phyloP scores from a whole-genome alignment of 371 early-diverging fungal genomes.

The Amoeboaphelidium protococcarum region DNA sequence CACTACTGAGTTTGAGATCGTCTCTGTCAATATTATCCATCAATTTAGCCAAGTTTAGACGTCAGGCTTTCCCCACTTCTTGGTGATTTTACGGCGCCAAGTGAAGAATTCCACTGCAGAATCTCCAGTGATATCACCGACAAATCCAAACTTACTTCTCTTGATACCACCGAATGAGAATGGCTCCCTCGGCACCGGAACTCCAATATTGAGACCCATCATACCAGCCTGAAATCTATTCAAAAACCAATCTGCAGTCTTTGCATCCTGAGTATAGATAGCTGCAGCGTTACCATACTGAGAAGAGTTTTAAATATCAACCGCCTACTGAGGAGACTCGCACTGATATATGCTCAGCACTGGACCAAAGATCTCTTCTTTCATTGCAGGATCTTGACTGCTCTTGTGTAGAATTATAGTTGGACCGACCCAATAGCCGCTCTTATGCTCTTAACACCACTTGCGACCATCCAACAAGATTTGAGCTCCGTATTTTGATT shows the following conservation, averaged over 20 bases:
- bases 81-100: neutral
- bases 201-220: constrained; percentile 47
- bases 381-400: constrained; percentile 25
- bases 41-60: neutral
- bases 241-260: constrained; percentile 27
- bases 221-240: constrained; percentile 34
- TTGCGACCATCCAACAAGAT: constrained; percentile 36
- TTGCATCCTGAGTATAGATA: constrained; percentile 30
- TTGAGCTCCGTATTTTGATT: constrained; percentile 17
- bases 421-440: constrained; percentile 39
- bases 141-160: constrained; percentile 27
- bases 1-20: no score
- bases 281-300: constrained; percentile 43
- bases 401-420: constrained; percentile 26
- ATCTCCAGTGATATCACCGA: constrained; percentile 45
- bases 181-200: constrained; percentile 31
- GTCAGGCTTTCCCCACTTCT: neutral
- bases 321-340: constrained; percentile 22
- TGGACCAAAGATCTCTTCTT: constrained; percentile 48
- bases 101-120: constrained; percentile 11
- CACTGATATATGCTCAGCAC: constrained; percentile 28
- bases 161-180: constrained; percentile 48
- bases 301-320: constrained; percentile 35
- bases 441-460: constrained; percentile 7
- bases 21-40: no score